Evolutionary conservation across 1,284 basidiomycete species (phyloP).

Genomic region (Austropuccinia psidii): DNA sequence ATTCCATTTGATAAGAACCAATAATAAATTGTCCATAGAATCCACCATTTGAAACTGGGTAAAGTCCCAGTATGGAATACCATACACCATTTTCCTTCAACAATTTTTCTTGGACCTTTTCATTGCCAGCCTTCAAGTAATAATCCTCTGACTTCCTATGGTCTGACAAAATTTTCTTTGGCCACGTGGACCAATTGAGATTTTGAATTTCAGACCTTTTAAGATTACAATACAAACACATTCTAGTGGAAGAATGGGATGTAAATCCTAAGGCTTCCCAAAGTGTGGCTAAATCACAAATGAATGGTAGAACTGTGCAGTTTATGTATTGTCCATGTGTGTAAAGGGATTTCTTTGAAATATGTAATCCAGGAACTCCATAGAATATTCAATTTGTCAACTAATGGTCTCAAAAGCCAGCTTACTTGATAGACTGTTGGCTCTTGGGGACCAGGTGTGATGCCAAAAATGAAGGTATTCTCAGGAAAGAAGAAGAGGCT

Average conservation of each 20-base stretch:
- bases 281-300: slow-evolving; percentile 25
- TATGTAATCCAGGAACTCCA: slow-evolving; percentile 45
- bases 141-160: background rate
- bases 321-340: background rate
- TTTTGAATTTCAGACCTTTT: background rate
- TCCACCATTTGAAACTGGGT: background rate
- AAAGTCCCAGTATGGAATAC: background rate
- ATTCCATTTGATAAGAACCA: background rate
- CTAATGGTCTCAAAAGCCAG: slow-evolving; percentile 44
- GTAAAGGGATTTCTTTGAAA: background rate
- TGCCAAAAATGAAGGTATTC: slow-evolving; percentile 49
- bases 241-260: background rate
- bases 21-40: background rate
- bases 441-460: slow-evolving; percentile 45
- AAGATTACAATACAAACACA: slow-evolving; percentile 36
- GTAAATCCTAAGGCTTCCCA: slow-evolving; percentile 21
- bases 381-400: slow-evolving; percentile 44
- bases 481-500: slow-evolving; percentile 45
- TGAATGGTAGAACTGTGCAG: background rate
- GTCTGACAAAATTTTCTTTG: background rate
- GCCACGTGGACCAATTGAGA: background rate
- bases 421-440: slow-evolving; percentile 36
- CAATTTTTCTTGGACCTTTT: background rate
- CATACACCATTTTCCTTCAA: background rate
- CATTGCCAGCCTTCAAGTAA: background rate